These are phyloP conservation scores for Globisporangium nunn DNA, from an alignment of 352 stramenopile species.

Conservation along the genomic window DNA sequence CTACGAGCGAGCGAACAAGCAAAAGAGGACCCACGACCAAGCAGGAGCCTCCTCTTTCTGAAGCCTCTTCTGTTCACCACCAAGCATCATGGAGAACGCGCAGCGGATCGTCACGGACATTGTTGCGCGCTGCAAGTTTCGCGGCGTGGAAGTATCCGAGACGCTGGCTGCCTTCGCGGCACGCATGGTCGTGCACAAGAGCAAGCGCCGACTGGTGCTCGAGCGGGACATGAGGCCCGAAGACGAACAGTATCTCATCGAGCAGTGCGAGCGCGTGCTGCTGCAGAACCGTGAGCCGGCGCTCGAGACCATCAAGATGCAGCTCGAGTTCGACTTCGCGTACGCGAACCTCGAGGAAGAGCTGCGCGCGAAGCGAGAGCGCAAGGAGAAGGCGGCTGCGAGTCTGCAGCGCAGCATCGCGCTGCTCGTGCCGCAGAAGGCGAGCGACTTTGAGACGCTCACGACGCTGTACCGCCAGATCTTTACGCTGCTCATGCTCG, in stretches of 20 bases:
- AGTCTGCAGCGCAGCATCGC: conserved; percentile 74
- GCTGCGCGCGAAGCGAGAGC: conserved; percentile 45
- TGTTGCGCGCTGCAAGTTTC: conserved; percentile 61
- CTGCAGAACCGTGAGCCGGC: conserved; percentile 70
- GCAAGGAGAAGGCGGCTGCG: conserved; percentile 47
- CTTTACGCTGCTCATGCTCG: conserved; percentile 76
- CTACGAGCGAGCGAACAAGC: too few relatives aligned
- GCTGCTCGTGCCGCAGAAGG: conserved; percentile 60
- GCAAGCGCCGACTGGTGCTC: conserved; percentile 55
- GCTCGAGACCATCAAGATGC: conserved; percentile 93
- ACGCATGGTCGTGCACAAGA: conserved; percentile 60
- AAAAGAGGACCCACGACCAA: too few relatives aligned
- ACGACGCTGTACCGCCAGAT: conserved; percentile 90
- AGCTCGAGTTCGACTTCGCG: conserved; percentile 90
- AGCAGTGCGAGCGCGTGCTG: conserved; percentile 71
- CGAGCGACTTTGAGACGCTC: conserved; percentile 87
- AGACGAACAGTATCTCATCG: conserved; percentile 69
- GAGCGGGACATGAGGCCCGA: conserved; percentile 67
- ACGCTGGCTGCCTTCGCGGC: conserved; percentile 85
- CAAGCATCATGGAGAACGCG: conserved; percentile 42
- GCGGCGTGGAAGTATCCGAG: conserved; percentile 78
- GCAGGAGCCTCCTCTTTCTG: too few relatives aligned
- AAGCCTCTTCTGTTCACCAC: background rate
- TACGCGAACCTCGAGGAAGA: conserved; percentile 84
- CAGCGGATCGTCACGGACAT: conserved; percentile 66